Conservation (phyloP, 2,329 filamentous ascomycete species). For the Penicillium janthinellum region DNA sequence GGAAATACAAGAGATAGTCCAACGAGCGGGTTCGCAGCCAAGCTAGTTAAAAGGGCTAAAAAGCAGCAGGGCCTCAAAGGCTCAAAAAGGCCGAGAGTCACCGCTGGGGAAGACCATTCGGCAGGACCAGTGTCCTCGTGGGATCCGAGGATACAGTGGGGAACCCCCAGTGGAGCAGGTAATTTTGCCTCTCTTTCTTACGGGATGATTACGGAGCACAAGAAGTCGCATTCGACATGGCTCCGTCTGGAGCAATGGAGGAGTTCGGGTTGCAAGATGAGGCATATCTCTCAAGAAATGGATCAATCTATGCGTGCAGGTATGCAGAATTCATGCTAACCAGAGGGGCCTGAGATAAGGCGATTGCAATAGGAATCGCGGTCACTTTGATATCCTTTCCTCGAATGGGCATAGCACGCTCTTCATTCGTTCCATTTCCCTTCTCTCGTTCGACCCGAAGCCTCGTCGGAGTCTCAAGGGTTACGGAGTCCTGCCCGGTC, state of each 20-base stretch:
- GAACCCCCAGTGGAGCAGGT: conserved; percentile 3
- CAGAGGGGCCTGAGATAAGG: background rate
- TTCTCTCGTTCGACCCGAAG: background rate
- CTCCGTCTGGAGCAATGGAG: background rate
- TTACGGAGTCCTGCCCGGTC: conserved; percentile 1
- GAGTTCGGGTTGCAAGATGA: background rate
- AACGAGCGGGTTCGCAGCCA: background rate
- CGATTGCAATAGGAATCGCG: too few species aligned
- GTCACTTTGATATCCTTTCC: background rate
- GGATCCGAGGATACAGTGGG: conserved; percentile 33
- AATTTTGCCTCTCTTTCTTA: background rate
- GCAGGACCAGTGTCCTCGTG: conserved; percentile 35
- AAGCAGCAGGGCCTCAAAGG: conserved; percentile 14
- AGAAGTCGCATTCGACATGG: background rate
- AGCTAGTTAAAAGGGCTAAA: conserved; percentile 11
- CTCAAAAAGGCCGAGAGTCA: conserved; percentile 33
- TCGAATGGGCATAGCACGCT: background rate
- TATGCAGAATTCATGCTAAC: background rate
- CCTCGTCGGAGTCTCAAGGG: background rate
- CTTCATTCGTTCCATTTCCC: background rate
- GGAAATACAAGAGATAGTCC: background rate
- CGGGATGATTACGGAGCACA: background rate
- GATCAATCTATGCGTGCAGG: background rate
- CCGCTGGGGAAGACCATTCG: conserved; percentile 14
- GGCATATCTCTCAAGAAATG: background rate